These are phyloP conservation scores for Coelastrella sp. DNA, from an alignment of 139 green algal species.

Conservation along the genomic window DNA sequence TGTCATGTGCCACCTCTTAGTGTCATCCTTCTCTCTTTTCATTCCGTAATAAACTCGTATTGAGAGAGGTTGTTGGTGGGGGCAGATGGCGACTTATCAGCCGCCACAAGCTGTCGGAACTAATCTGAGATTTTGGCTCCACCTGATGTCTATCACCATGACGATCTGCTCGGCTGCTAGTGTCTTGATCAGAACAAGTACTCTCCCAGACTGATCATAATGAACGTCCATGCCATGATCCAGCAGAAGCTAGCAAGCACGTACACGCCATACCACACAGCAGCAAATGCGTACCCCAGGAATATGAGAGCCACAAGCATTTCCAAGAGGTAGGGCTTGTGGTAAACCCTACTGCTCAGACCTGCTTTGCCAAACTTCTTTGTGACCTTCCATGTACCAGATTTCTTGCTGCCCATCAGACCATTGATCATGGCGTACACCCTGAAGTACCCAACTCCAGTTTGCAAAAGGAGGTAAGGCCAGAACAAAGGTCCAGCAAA, in stretches of 20 bases:
- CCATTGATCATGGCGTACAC: constrained; percentile 46
- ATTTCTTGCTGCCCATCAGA: constrained; percentile 26
- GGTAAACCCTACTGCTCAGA: neutral
- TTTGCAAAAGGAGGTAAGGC: constrained; percentile 47
- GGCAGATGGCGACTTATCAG: no score
- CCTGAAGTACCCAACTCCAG: constrained; percentile 48
- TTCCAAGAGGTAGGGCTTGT: constrained; percentile 47
- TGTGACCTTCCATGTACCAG: constrained; percentile 44
- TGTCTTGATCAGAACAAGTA: constrained; percentile 48
- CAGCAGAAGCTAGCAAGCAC: constrained; percentile 39
- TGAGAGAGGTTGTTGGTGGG: no score
- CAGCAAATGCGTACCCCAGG: constrained; percentile 12
- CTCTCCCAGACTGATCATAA: constrained; percentile 39
- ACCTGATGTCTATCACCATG: no score
- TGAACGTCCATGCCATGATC: constrained; percentile 25
- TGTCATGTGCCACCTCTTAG: no score
- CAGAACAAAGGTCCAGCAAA: constrained; percentile 47
- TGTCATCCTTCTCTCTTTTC: no score
- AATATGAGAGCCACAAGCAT: constrained; percentile 17
- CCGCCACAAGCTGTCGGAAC: no score
- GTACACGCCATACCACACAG: constrained; percentile 37
- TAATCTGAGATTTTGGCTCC: no score
- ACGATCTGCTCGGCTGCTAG: no score
- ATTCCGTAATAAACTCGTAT: no score
- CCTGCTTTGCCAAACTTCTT: constrained; percentile 48